Percentiles rank a stretch among this genome's conserved stretches.
These are phyloP conservation scores for Geranium incanum DNA, from an alignment of 441 rosid genomes.

Conservation along the genomic window DNA sequence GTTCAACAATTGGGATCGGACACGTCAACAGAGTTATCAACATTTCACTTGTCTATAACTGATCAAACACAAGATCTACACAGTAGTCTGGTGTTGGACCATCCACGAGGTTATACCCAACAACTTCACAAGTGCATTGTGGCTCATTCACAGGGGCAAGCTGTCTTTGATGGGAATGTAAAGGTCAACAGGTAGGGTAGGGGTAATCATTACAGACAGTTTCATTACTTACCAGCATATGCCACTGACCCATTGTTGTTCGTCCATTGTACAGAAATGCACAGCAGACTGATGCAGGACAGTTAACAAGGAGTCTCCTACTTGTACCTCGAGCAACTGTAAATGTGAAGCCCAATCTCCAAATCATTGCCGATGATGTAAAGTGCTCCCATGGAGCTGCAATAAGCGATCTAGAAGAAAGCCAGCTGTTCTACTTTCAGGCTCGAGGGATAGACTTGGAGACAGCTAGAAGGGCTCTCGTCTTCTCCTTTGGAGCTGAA, in stretches of 20 bases:
- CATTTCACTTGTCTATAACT: conserved; percentile 57
- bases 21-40: conserved; percentile 58
- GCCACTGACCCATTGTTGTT: not conserved
- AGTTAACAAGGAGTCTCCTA: conserved; percentile 71
- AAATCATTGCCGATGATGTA: conserved; percentile 77
- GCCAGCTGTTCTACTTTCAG: conserved; percentile 77
- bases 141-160: conserved; percentile 78
- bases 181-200: conserved; percentile 60
- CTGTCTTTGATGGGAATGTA: conserved; percentile 83
- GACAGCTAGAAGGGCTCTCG: conserved; percentile 74
- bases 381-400: conserved; percentile 98
- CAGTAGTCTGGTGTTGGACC: conserved; percentile 71
- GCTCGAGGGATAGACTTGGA: conserved; percentile 72
- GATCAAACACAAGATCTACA: conserved; percentile 84
- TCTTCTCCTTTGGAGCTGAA: conserved; percentile 73
- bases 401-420: conserved; percentile 77
- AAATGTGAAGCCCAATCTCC: conserved; percentile 85
- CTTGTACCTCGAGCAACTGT: conserved; percentile 77
- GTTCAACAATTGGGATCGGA: conserved; percentile 81
- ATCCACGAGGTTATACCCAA: conserved; percentile 66
- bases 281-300: conserved; percentile 82
- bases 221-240: not conserved
- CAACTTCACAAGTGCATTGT: conserved; percentile 93
- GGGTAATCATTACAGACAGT: not conserved
- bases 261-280: conserved; percentile 45